phyloP scores from a whole-genome alignment of 345 rosid species.

The Melastoma malabathricum region DNA sequence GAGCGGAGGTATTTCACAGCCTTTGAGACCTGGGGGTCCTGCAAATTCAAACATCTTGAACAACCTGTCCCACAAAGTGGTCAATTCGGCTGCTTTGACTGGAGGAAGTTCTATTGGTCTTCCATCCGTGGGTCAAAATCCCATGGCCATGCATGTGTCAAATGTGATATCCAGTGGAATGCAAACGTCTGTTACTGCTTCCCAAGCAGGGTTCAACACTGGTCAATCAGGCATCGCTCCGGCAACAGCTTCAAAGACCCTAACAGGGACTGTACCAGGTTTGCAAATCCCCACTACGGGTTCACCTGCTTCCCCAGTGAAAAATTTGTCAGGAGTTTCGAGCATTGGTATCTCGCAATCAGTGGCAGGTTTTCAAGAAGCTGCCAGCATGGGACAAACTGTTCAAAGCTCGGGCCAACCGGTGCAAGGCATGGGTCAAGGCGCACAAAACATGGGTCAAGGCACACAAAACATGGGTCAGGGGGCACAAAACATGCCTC shows the following conservation, averaged over 20 bases:
- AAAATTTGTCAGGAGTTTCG: slow-evolving; percentile 52
- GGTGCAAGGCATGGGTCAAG: slow-evolving; percentile 52
- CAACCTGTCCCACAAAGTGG: slow-evolving; percentile 83
- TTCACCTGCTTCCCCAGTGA: slow-evolving; percentile 42
- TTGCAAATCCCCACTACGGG: slow-evolving; percentile 43
- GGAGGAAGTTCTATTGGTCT: slow-evolving; percentile 83
- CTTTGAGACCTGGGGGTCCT: slow-evolving; percentile 58
- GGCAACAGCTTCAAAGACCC: slow-evolving; percentile 50
- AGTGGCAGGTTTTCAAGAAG: slow-evolving; percentile 38
- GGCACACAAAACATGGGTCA: no score
- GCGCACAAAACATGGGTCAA: slow-evolving; percentile 1
- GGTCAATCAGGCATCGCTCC: slow-evolving; percentile 57
- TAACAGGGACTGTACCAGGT: slow-evolving; percentile 48
- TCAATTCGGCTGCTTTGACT: slow-evolving; percentile 71
- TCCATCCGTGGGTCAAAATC: slow-evolving; percentile 61
- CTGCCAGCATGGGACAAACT: slow-evolving; percentile 37
- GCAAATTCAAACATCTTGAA: slow-evolving; percentile 86
- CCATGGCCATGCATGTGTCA: slow-evolving; percentile 90
- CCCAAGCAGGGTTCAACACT: slow-evolving; percentile 64
- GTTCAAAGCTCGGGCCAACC: slow-evolving; percentile 39
- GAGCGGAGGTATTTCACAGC: slow-evolving; percentile 48
- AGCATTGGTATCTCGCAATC: slow-evolving; percentile 71
- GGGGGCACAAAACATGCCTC: slow-evolving; percentile 12
- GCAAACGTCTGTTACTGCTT: slow-evolving; percentile 65
- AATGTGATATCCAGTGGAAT: slow-evolving; percentile 92